Base-by-base conservation (phyloP, 2,329 filamentous ascomycete species). In the Tympanopsis confertula region DNA sequence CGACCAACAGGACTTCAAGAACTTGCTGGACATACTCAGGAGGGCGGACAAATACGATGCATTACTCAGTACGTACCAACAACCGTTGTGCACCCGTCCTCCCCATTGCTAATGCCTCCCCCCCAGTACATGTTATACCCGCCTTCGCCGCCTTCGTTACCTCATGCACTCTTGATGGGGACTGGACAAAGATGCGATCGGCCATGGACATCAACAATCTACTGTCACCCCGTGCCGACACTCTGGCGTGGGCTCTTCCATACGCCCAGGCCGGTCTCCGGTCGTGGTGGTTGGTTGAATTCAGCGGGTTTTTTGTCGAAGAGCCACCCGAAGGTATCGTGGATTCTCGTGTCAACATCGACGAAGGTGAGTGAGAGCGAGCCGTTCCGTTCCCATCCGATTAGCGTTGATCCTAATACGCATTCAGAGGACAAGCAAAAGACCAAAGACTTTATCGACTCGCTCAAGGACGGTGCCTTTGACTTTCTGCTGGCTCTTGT, bases 261-360 rank as follows among this genome's bases (percentile, higher is more conserved):
- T 82, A 80, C 47, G 70, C 96, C 12, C 82, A 88, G 48, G 85
- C 88, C 35, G 82, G 86, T 3, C 71, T 88, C 12, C 72, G 76
- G 39, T 75, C 82, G 4, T 87, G 85, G 71, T 98, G 91, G 91
- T 71, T 95, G 35, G 81, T 86, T 20, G 87, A 96, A 51, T 95
- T 95, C 59, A 91, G 85, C 46, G 86, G 86, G 3, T 85, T 86
- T 67, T 94, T 88, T 54, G 69, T 85, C 41, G 86, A 94, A 47
- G 74, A 81, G 48, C 71, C 48, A 35, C 44, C 74, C 15, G 69
- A 74, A 22, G 66, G 72, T 44, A 68, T 72, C 36, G 66, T 67
- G 19, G 65, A 78, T 19, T 66, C 68, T 32, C 73, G 71, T 35
- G 71, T 82, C 39, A 75, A 87, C 50, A 61, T 85, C 13, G 71